Evolutionary conservation across 2,329 filamentous ascomycete genomes (phyloP).

Genomic region (Colletotrichum sp.): DNA sequence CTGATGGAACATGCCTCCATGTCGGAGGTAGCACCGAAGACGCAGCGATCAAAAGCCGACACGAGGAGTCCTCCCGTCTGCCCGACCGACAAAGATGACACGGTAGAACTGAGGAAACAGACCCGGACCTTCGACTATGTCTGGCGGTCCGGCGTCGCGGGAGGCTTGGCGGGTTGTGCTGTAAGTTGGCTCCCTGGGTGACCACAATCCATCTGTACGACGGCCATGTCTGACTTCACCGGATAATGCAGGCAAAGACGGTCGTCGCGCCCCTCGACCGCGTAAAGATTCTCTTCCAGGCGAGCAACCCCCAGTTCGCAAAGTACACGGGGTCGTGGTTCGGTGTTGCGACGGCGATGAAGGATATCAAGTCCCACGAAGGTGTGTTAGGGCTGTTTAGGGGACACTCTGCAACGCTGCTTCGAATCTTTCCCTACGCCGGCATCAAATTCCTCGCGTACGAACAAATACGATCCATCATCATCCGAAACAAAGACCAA

Average conservation of each 20-base stretch:
- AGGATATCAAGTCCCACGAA: constrained; percentile 79
- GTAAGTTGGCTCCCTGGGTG: constrained; percentile 57
- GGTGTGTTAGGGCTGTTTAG: constrained; percentile 83
- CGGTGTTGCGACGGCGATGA: constrained; percentile 82
- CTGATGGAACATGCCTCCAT: constrained; percentile 63
- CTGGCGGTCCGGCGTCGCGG: constrained; percentile 82
- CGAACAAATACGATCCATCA: constrained; percentile 84
- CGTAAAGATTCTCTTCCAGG: constrained; percentile 98
- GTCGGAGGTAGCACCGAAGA: constrained; percentile 52
- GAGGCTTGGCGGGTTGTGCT: constrained; percentile 89
- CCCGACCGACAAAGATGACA: constrained; percentile 55
- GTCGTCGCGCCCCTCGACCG: constrained; percentile 94
- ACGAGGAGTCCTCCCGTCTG: constrained; percentile 44
- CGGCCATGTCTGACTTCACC: neutral
- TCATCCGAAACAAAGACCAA: constrained; percentile 75
- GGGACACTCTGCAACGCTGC: constrained; percentile 90
- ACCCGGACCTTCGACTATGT: constrained; percentile 82
- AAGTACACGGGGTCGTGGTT: constrained; percentile 92
- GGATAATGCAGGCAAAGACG: constrained; percentile 78
- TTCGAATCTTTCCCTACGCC: constrained; percentile 96
- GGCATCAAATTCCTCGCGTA: constrained; percentile 98
- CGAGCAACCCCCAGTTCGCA: constrained; percentile 89
- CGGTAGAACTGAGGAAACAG: constrained; percentile 50
- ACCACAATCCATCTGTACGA: neutral
- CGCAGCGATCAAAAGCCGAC: constrained; percentile 30